These are phyloP conservation scores for Neofusicoccum laricinum DNA, from an alignment of 2,329 filamentous ascomycete genomes.

Conservation along the genomic window DNA sequence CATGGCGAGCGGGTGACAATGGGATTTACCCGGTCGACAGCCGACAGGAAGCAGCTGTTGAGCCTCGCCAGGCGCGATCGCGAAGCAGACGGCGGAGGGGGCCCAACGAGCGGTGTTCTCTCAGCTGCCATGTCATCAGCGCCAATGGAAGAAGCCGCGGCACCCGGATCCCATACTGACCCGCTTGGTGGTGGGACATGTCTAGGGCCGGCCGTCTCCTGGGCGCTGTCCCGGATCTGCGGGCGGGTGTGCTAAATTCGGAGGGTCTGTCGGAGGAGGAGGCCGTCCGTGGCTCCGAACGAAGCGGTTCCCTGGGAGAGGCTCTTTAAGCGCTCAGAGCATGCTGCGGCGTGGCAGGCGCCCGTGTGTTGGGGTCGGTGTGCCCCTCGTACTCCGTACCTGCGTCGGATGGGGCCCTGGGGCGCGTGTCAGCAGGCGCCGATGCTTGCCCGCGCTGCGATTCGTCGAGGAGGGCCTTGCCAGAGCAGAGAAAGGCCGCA, in stretches of 20 bases:
- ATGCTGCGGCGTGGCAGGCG: neutral
- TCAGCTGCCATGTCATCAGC: neutral
- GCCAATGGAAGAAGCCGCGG: neutral
- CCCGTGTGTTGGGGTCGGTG: conserved; percentile 6
- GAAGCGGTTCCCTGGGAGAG: neutral
- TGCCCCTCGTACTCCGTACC: neutral
- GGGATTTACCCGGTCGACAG: neutral
- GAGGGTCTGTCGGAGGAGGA: neutral
- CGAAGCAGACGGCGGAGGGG: neutral
- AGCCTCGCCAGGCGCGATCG: neutral
- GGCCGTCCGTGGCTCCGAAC: neutral
- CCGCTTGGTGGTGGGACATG: conserved; percentile 3
- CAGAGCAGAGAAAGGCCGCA: neutral
- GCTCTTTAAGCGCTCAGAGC: conserved; percentile 1
- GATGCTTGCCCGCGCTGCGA: neutral
- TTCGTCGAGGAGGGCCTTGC: neutral
- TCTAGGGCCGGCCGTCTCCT: neutral
- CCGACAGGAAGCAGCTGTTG: neutral
- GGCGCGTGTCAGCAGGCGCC: neutral
- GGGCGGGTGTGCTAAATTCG: neutral
- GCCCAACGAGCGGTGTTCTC: neutral
- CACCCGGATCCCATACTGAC: neutral
- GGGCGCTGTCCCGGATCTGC: neutral
- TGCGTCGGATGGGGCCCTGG: neutral
- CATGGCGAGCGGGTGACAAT: neutral